Conservation (phyloP, 2,329 filamentous ascomycete genomes). For the Hypoxylon sp. region DNA sequence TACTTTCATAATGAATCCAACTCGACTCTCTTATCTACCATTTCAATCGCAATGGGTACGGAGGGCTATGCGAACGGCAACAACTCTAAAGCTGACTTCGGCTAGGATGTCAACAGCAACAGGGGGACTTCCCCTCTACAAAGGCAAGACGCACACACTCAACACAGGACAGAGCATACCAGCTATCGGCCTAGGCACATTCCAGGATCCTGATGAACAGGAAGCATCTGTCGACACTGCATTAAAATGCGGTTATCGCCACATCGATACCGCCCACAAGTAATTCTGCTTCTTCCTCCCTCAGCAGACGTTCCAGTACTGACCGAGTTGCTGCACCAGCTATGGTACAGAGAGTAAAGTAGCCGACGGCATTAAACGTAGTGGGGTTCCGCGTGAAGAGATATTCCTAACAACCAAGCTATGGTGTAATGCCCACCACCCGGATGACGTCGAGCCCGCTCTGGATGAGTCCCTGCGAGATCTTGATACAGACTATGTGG, state of each 20-base stretch:
- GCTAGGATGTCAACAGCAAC: neutral
- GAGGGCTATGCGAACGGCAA: neutral
- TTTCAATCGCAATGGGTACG: neutral
- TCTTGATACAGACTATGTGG: conserved; percentile 5
- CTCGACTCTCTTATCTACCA: neutral
- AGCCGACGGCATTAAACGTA: neutral
- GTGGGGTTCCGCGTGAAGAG: conserved; percentile 1
- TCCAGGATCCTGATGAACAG: conserved; percentile 52
- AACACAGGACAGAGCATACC: conserved; percentile 40
- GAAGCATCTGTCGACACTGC: conserved; percentile 48
- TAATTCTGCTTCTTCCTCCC: neutral
- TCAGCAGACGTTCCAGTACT: neutral
- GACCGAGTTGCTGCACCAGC: neutral
- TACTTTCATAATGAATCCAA: neutral
- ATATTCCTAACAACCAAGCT: conserved; percentile 14
- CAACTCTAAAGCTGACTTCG: neutral
- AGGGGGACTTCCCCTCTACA: neutral
- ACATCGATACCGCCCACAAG: conserved; percentile 46
- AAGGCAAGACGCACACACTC: neutral
- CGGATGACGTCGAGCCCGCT: conserved; percentile 1
- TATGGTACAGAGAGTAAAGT: conserved; percentile 7
- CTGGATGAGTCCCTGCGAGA: neutral
- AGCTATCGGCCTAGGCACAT: conserved; percentile 54
- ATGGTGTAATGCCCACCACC: conserved; percentile 10
- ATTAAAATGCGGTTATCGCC: conserved; percentile 54